Evolutionary conservation across 441 rosid genomes (phyloP).

Genomic region (Populus hybrid): DNA sequence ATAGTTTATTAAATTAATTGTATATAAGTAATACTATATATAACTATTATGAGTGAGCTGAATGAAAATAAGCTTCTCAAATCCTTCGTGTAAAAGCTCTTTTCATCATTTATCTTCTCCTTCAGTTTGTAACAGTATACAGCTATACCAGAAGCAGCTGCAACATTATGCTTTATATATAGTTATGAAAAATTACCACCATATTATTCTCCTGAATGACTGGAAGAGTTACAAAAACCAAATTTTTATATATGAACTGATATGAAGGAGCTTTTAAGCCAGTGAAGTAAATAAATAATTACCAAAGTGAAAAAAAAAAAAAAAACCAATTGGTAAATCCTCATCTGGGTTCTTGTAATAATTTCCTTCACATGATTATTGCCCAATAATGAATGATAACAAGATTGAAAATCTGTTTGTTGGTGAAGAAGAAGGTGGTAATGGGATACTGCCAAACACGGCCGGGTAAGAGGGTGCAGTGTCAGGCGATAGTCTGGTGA

Average conservation of each 20-base stretch:
- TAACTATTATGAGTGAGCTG: no score
- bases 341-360: not conserved
- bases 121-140: not conserved
- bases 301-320: not conserved
- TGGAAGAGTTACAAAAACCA: constrained; percentile 8
- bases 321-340: not conserved
- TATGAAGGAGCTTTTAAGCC: not conserved
- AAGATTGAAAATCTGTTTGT: constrained; percentile 24
- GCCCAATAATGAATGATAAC: constrained; percentile 27
- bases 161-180: not conserved
- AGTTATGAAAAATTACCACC: not conserved
- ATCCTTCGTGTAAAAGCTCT: no score
- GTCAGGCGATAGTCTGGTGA: constrained; percentile 29
- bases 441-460: constrained; percentile 74
- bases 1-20: no score
- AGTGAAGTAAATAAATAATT: not conserved
- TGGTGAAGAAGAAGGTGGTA: constrained; percentile 41
- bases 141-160: not conserved
- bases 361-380: constrained; percentile 31
- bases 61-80: no score
- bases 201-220: constrained; percentile 4
- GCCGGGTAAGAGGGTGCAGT: constrained; percentile 70
- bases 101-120: no score
- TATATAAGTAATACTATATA: no score
- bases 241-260: constrained; percentile 2